Conservation (phyloP, 495 filamentous ascomycete species). For the Terfezia claveryi region DNA sequence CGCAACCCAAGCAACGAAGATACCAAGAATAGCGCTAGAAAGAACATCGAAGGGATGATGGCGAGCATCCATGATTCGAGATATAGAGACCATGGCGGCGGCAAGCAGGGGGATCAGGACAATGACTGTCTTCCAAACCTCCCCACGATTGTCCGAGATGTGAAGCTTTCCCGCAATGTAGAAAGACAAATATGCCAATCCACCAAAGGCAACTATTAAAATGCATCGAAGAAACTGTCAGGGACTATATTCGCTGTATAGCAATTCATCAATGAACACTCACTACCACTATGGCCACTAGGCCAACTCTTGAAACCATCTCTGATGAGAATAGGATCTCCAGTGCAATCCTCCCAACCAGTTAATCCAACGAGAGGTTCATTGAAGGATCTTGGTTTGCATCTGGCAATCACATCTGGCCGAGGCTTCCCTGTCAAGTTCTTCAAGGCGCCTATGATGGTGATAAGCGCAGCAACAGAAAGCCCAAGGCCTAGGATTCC, state of each 20-base stretch:
- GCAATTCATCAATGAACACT: slow-evolving; percentile 15
- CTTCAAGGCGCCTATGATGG: slow-evolving; percentile 66
- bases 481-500: slow-evolving; percentile 54
- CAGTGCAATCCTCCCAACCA: slow-evolving; percentile 43
- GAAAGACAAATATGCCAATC: slow-evolving; percentile 59
- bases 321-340: slow-evolving; percentile 40
- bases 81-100: slow-evolving; percentile 33
- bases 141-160: slow-evolving; percentile 24
- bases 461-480: slow-evolving; percentile 42
- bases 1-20: slow-evolving; percentile 26
- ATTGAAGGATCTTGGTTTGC: slow-evolving; percentile 17
- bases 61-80: slow-evolving; percentile 56
- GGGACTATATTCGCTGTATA: neutral
- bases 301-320: slow-evolving; percentile 80
- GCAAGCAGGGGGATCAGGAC: slow-evolving; percentile 39
- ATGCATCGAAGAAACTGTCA: neutral
- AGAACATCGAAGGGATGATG: slow-evolving; percentile 83
- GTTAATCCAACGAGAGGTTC: slow-evolving; percentile 32
- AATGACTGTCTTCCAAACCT: slow-evolving; percentile 28
- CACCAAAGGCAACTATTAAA: slow-evolving; percentile 44
- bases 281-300: slow-evolving; percentile 35
- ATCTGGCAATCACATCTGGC: slow-evolving; percentile 52
- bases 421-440: slow-evolving; percentile 70
- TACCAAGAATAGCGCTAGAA: slow-evolving; percentile 47
- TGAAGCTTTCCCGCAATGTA: slow-evolving; percentile 42